Evolutionary conservation across 345 rosid genomes (phyloP).

Genomic region (Hibiscus syriacus): DNA sequence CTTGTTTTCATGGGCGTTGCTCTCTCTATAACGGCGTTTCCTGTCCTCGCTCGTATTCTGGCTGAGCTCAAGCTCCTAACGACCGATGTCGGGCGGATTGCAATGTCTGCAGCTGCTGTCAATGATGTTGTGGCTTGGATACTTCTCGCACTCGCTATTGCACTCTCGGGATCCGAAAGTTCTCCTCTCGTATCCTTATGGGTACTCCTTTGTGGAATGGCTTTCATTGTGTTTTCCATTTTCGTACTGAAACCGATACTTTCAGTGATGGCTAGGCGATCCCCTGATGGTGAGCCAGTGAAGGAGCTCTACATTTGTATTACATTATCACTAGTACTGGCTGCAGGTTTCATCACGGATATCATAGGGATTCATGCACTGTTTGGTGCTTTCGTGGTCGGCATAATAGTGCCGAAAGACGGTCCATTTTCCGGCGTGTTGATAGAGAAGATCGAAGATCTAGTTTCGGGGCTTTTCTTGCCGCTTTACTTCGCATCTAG

Average conservation of each 20-base stretch:
- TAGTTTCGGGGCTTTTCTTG: conserved; percentile 63
- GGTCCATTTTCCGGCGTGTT: conserved; percentile 64
- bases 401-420: conserved; percentile 58
- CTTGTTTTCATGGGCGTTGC: conserved; percentile 89
- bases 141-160: conserved; percentile 73
- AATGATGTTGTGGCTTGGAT: conserved; percentile 81
- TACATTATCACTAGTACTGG: conserved; percentile 44
- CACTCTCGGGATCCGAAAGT: conserved; percentile 42
- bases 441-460: conserved; percentile 72
- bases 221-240: conserved; percentile 34
- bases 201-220: conserved; percentile 56
- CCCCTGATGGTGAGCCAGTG: conserved; percentile 79
- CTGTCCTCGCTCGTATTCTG: conserved; percentile 72
- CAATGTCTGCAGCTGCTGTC: conserved; percentile 79
- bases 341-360: conserved; percentile 62
- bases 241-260: conserved; percentile 39
- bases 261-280: conserved; percentile 49
- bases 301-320: conserved; percentile 56
- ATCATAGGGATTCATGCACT: conserved; percentile 68
- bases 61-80: conserved; percentile 84
- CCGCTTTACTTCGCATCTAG: conserved; percentile 77
- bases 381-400: conserved; percentile 74
- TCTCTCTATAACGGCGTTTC: conserved; percentile 75
- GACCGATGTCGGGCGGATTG: conserved; percentile 64
- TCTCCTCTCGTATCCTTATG: conserved; percentile 61